Conservation (phyloP, 805 yeast species). For the Saturnispora hagleri region DNA sequence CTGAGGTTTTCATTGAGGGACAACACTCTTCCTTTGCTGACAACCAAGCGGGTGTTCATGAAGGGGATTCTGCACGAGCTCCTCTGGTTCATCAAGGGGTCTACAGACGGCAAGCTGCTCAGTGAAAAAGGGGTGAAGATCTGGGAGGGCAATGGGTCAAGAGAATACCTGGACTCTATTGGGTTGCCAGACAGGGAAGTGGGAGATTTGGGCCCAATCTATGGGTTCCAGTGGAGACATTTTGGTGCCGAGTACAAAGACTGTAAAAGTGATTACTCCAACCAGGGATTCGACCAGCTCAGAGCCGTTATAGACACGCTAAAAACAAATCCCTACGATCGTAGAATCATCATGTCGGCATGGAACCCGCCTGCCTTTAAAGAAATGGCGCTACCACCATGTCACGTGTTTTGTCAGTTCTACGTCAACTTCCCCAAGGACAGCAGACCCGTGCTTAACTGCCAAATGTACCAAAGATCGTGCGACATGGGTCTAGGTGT, state of each 20-base stretch:
- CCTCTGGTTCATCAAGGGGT: constrained; percentile 86
- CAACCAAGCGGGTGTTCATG: constrained; percentile 88
- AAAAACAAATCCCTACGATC: constrained; percentile 84
- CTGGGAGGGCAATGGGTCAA: constrained; percentile 98
- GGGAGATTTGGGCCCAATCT: constrained; percentile 97
- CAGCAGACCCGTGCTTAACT: constrained; percentile 57
- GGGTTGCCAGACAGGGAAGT: constrained; percentile 76
- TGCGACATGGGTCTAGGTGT: constrained; percentile 99
- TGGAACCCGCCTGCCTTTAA: constrained; percentile 97
- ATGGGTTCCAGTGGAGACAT: constrained; percentile 99
- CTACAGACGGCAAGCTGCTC: constrained; percentile 76
- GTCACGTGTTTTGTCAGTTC: constrained; percentile 94
- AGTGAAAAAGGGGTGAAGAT: constrained; percentile 85
- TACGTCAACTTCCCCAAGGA: constrained; percentile 73
- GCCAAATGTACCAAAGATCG: constrained; percentile 91
- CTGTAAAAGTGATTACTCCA: constrained; percentile 79
- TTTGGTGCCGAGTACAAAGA: constrained; percentile 90
- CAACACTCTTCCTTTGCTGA: constrained; percentile 75
- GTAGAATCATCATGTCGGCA: constrained; percentile 90
- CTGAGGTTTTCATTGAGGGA: constrained; percentile 68
- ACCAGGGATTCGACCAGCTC: constrained; percentile 87
- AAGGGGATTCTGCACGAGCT: constrained; percentile 84
- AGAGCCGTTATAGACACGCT: constrained; percentile 69
- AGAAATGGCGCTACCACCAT: constrained; percentile 96
- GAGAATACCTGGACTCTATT: constrained; percentile 77